Base-by-base conservation (phyloP, 2,329 filamentous ascomycete species). In the Pseudonectria foliicola region DNA sequence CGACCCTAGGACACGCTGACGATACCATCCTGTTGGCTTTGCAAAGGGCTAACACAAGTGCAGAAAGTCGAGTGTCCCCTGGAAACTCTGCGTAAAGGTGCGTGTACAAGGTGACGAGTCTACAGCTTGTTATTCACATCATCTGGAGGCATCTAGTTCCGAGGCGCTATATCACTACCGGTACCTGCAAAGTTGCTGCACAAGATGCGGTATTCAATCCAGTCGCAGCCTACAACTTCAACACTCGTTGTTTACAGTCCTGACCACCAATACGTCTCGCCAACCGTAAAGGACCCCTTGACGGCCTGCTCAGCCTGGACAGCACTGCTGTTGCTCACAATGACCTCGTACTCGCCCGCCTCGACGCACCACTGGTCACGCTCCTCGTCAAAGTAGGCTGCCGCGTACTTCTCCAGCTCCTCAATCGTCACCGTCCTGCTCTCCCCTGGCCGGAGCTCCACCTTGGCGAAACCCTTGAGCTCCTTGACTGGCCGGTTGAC, bases 371-470 rank as follows among this genome's bases (percentile, higher is more conserved):
- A 88, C 49, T 75, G 65, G 36, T 72, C 66, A 10, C 74, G 64
- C 42, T 73, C 70, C 61, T 87, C 82, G 46, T 85, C 80, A 68
- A 78, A 87, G 61, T 80, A 87, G 35, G 75, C 75, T 0, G 76
- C 72, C 0, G 75, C 77, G 35, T 83, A 78, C 60, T 82, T 85
- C 50, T 73, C 73, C 40, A 73, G 53, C 31, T 79, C 59, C 4
- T 63, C 60, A 7, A 88, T 64, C n/a, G 67, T 62, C 2, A 78
- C 74, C 6, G 47, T 63, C 60, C 74, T 70, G 29, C 62, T 68
- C 60, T 81, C 69, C 0, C 80, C 81, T 0, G 76, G 65, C 34
- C 70, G 64, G 2, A 88, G 55, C 37, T 68, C 67, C 0, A 82
- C 70, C 61, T 87, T 88, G 31, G 64, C 55, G 45, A 82, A 82